These are phyloP conservation scores for Albatrellus ellisii DNA, from an alignment of 768 basidiomycete species.

Conservation along the genomic window DNA sequence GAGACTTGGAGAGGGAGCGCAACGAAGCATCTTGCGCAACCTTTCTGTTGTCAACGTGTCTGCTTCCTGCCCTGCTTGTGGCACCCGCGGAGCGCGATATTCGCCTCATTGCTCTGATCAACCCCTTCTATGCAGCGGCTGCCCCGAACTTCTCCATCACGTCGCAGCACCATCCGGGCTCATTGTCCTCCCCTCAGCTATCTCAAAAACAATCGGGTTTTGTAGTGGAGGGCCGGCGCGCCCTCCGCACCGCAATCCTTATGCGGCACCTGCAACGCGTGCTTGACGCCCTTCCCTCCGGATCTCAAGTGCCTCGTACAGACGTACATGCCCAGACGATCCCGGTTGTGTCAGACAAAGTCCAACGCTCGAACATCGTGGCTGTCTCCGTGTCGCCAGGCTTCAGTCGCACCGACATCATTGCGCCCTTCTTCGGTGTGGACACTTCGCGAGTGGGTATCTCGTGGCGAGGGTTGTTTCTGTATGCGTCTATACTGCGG, in stretches of 20 bases:
- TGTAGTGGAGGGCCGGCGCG: conserved; percentile 49
- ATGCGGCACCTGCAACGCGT: conserved; percentile 77
- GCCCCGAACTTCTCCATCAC: conserved; percentile 28
- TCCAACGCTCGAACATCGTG: conserved; percentile 62
- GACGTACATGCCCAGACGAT: conserved; percentile 19
- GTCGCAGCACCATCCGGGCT: no score
- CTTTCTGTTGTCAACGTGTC: conserved; percentile 65
- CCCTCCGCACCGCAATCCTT: conserved; percentile 48
- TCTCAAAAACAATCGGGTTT: conserved; percentile 20
- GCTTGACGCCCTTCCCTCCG: conserved; percentile 63
- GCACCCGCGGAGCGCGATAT: conserved; percentile 84
- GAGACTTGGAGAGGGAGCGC: conserved; percentile 26
- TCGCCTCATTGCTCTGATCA: conserved; percentile 76
- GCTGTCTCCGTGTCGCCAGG: conserved; percentile 66
- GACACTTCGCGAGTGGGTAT: conserved; percentile 24
- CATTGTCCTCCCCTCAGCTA: no score
- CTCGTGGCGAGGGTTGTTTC: conserved; percentile 30
- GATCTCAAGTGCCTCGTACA: conserved; percentile 36
- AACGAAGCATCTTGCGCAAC: conserved; percentile 47
- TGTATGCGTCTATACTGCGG: conserved; percentile 32
- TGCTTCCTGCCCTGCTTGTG: conserved; percentile 69
- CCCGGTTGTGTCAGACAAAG: conserved; percentile 26
- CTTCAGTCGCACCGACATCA: conserved; percentile 55
- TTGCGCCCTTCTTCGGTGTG: conserved; percentile 41
- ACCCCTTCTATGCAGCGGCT: conserved; percentile 84